Base-by-base conservation (phyloP, 2,329 filamentous ascomycete genomes). In the Didymella glomerata region DNA sequence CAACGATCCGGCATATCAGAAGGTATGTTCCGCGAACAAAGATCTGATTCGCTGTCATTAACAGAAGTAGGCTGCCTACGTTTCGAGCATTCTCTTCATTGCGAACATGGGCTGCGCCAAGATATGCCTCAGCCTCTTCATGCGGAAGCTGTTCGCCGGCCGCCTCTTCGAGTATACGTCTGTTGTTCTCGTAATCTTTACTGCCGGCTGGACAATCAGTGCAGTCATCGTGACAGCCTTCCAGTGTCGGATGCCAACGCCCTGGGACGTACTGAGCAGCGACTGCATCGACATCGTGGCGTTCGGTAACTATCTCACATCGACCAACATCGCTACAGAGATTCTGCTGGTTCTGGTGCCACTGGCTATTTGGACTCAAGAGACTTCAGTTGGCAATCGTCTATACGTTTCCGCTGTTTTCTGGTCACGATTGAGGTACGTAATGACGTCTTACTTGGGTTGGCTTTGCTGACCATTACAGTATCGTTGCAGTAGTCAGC, bases 21-120 rank as follows among this genome's bases (percentile, higher is more conserved):
- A 73, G 63, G 72, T 72, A 54, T 40, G 51, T 14, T 20, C 13
- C 2, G 3, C 28, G 5, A 20, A 2, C 0, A 2, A 0, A 10
- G 8, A 10, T 24, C 11, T n/a, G 10, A 13, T 1, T 28, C 28
- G 4, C n/a, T 8, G 4, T 3, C 2, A 41, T 57, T 69, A 48
- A 68, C 46, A n/a, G 13, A 1, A 2, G 5, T 36, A 74, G 71
- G 47, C 70, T 32, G 65, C 70, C 30, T 74, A 72, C 53, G 68
- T 48, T 2, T 57, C 58, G 1, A 68, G 57, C 38, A 72, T 73
- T 36, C 57, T 72, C 16, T 72, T 71, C 56, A 64, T 74, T 34
- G 68, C 68, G 24, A 74, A 72, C 57, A 66, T 74, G 65, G 72
- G 72, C 30, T 72, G 66, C 50, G 59, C 69, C 11, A 65, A 69